Percentiles rank a stretch among this genome's conserved stretches.
Evolutionary conservation across 345 rosid genomes (phyloP).

Genomic region (Eucalyptus caleyi): DNA sequence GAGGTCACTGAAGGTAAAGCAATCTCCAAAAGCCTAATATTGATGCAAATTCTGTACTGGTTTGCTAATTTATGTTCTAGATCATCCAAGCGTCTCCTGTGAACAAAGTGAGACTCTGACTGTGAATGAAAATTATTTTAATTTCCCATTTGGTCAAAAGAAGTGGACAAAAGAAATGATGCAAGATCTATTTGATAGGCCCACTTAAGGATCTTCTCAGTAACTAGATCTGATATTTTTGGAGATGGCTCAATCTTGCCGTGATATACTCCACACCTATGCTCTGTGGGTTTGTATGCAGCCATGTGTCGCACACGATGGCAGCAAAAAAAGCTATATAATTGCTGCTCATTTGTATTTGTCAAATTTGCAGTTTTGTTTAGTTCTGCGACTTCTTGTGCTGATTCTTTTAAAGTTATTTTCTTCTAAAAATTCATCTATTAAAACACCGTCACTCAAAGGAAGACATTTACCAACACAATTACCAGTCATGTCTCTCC

Average conservation of each 20-base stretch:
- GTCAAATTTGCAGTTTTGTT: neutral
- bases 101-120: neutral
- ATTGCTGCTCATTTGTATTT: neutral
- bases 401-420: neutral
- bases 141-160: neutral
- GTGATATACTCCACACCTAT: neutral
- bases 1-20: conserved; percentile 46
- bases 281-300: neutral
- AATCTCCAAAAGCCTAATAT: neutral
- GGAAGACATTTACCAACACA: neutral
- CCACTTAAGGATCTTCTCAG: neutral
- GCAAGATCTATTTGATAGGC: neutral
- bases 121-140: neutral
- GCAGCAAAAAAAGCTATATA: neutral
- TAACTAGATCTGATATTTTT: neutral
- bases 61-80: neutral
- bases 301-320: neutral
- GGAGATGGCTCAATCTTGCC: neutral
- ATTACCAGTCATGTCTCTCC: neutral
- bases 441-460: neutral
- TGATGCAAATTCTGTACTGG: neutral
- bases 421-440: neutral
- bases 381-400: neutral
- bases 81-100: neutral
- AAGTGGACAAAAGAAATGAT: neutral